Evolutionary conservation across 441 rosid species (phyloP).

Genomic region (Adansonia gregorii): DNA sequence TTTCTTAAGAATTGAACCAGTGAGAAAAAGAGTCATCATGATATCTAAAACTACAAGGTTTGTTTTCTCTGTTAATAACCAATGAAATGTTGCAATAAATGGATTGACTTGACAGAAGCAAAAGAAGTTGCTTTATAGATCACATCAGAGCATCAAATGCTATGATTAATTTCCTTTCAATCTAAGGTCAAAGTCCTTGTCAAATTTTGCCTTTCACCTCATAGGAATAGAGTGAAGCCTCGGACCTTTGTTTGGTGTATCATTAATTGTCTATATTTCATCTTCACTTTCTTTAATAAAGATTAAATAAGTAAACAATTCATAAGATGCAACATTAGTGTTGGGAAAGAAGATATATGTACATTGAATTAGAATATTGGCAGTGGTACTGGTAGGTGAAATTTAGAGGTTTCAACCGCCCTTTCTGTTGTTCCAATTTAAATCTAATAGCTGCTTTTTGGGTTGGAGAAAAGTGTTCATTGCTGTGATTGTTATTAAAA

Average conservation of each 20-base stretch:
- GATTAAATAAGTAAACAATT: not conserved
- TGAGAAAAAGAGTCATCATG: not conserved
- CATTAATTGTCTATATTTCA: not conserved
- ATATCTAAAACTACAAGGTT: not conserved
- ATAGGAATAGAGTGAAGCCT: not conserved
- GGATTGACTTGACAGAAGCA: not conserved
- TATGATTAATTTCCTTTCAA: not conserved
- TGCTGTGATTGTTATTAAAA: not conserved
- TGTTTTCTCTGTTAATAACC: not conserved
- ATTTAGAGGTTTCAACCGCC: not conserved
- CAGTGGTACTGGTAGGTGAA: not conserved
- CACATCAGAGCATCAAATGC: not conserved
- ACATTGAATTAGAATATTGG: not conserved
- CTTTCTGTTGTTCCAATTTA: not conserved
- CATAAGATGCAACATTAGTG: not conserved
- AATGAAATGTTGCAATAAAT: not conserved
- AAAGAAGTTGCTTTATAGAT: not conserved
- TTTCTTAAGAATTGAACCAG: not conserved
- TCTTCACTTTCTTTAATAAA: not conserved
- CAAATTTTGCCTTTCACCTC: not conserved
- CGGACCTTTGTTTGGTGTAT: too few relatives aligned
- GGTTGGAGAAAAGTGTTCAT: not conserved
- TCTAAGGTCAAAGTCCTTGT: not conserved
- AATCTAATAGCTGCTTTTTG: not conserved
- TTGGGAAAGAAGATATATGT: not conserved